Base-by-base conservation (phyloP, 1,139 yeast genomes). In the Petasospora fabianii region DNA sequence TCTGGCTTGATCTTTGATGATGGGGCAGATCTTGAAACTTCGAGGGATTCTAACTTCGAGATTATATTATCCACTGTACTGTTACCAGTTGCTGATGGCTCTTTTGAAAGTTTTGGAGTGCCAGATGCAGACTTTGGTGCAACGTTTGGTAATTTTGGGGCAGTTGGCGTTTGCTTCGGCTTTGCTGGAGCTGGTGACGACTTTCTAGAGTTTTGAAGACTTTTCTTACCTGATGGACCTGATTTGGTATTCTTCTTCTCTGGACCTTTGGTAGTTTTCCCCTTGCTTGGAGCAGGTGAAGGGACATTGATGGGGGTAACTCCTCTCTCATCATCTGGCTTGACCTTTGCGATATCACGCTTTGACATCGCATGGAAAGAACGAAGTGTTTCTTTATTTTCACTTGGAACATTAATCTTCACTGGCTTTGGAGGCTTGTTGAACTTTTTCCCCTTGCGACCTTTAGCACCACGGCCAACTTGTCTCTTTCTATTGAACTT, bases 401-500 rank as follows among this genome's bases (percentile, higher is more conserved):
- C 56, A 50, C 63, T 60, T 18, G 48, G 50, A 14, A 49, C 42
- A 24, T 35, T 32, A 10, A 35, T 27, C 24, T 24, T 44, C 19
- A 26, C 22, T 5, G 42, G 34, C 24, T 42, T 39, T 12, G 47
- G 34, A 3, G 32, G 35, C 24, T 19, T 41, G 8, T 30, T 42
- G 8, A 34, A 28, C 16, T 19, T 30, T 13, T 27, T 32, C 5
- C 41, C 36, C 22, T 32, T 42, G 10, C 38, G 35, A 3, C 49
- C 41, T 16, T 32, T 40, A 3, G 34, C 38, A 18, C 60, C 56
- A 42, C 61, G 53, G 6, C 60, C 58, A 3, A 46, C 32, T 32
- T 50, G 53, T 51, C 65, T 50, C 51, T 56, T 58, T 38, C 64
- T 61, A 26, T 36, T 50, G 51, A 47, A 41, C 44, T 36, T 43